Conservation (phyloP, 768 basidiomycete genomes). For the Termitomyces titanicus region DNA sequence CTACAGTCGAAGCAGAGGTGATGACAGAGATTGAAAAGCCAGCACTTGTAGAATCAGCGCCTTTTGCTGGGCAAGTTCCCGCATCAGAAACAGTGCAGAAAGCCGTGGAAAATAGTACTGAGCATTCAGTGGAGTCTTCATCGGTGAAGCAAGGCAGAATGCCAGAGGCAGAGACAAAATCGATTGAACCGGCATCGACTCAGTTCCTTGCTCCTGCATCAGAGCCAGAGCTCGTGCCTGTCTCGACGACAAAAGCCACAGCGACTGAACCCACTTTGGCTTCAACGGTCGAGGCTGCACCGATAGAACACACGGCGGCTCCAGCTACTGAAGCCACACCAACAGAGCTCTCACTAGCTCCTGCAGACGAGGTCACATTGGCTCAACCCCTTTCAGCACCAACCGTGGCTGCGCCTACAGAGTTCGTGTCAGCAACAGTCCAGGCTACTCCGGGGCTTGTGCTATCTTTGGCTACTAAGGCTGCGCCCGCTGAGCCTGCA, state of each 20-base stretch:
- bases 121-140: neutral
- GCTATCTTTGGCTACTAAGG: neutral
- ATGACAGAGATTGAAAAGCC: neutral
- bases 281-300: neutral
- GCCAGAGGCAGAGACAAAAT: neutral
- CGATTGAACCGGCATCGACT: neutral
- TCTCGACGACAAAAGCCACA: neutral
- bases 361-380: neutral
- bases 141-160: neutral
- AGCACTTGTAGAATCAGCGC: neutral
- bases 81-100: neutral
- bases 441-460: neutral
- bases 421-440: neutral
- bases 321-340: neutral
- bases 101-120: neutral
- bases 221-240: neutral
- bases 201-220: neutral
- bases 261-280: neutral
- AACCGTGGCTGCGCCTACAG: neutral
- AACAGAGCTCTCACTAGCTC: neutral
- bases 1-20: neutral
- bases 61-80: neutral
- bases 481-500: neutral
- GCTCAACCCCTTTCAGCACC: neutral
- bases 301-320: neutral